Conservation (phyloP, 164 flowering plant species). For the Magnolia officinalis region DNA sequence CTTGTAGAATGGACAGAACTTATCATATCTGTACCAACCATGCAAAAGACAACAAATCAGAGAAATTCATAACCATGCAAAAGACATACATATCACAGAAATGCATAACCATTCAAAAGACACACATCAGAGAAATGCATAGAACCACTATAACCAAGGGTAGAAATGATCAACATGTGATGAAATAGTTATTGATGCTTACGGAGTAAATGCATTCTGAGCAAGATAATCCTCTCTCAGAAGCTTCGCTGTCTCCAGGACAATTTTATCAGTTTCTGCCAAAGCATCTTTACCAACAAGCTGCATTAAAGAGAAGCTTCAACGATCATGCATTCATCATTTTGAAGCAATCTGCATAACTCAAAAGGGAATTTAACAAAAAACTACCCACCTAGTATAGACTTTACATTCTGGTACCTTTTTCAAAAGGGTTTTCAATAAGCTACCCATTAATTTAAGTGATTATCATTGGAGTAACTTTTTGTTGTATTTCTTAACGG, state of each 20-base stretch:
- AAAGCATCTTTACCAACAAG: conserved; percentile 99
- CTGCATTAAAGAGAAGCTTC: conserved; percentile 37
- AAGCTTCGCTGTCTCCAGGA: conserved; percentile 94
- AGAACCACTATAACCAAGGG: not conserved
- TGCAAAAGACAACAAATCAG: conserved; percentile 1
- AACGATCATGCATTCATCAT: not conserved
- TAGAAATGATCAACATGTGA: not conserved
- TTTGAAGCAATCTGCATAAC: not conserved
- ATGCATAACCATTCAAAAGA: conserved; percentile 1
- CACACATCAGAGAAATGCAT: not conserved
- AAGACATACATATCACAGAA: not conserved
- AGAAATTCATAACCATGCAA: not conserved
- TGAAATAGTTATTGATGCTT: conserved; percentile 24
- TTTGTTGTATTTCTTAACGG: too few relatives aligned
- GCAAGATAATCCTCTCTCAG: conserved; percentile 99
- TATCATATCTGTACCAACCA: conserved; percentile 67
- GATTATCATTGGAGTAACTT: not conserved
- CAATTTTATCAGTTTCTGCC: conserved; percentile 96
- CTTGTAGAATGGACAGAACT: conserved; percentile 97
- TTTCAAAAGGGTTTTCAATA: too few relatives aligned
- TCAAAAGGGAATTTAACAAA: too few relatives aligned
- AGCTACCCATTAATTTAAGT: too few relatives aligned
- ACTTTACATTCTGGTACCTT: too few relatives aligned
- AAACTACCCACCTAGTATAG: too few relatives aligned
- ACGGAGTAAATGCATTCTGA: conserved; percentile 99